Evolutionary conservation across 108 stramenopile species (phyloP).

Genomic region (Parietichytrium sp.): DNA sequence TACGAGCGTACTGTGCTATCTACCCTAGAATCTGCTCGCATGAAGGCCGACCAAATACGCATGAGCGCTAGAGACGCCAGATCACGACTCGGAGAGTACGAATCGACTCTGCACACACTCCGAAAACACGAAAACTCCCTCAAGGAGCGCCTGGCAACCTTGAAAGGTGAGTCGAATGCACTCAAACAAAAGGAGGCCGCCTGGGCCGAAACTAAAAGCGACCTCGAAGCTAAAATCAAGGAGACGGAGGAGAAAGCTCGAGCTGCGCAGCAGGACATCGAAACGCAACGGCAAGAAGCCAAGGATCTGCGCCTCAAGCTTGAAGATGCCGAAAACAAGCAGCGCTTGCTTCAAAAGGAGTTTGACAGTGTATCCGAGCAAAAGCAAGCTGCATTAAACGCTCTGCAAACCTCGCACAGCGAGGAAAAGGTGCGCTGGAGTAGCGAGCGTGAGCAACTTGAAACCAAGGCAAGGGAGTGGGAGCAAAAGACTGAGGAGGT

Average conservation of each 20-base stretch:
- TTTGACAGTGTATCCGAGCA: no score
- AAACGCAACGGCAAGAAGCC: not conserved
- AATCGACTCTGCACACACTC: not conserved
- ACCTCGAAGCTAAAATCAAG: not conserved
- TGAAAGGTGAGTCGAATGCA: not conserved
- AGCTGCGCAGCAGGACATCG: not conserved
- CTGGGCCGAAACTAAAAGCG: not conserved
- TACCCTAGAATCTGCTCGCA: not conserved
- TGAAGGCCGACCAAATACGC: not conserved
- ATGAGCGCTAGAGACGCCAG: not conserved
- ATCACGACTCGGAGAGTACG: not conserved
- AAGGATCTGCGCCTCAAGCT: not conserved
- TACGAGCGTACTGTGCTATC: not conserved
- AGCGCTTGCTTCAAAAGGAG: not conserved
- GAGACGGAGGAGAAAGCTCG: not conserved
- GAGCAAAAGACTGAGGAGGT: no score
- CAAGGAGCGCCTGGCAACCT: not conserved
- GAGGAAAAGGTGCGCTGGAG: not conserved
- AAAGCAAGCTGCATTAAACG: not conserved
- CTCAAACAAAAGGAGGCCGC: not conserved
- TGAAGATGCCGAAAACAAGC: not conserved
- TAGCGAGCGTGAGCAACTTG: not conserved
- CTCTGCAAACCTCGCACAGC: no score
- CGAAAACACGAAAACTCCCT: constrained; percentile 26
- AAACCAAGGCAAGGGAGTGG: not conserved